Base-by-base conservation (phyloP, 2,329 filamentous ascomycete species). In the Monosporascus sp. region DNA sequence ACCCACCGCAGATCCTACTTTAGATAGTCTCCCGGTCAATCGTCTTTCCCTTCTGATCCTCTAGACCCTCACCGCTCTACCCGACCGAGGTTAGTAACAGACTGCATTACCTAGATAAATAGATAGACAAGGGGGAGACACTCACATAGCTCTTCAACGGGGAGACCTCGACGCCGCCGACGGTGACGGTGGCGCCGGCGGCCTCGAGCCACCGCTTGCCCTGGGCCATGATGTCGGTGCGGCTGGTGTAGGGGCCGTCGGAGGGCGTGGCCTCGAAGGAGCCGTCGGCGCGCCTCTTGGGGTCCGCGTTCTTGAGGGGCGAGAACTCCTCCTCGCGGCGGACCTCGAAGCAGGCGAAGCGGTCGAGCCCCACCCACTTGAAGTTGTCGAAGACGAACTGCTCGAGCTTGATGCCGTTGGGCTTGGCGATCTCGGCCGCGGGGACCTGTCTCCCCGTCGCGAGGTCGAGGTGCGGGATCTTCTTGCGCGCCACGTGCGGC, bases 341-440 rank as follows among this genome's bases (percentile, higher is more conserved):
- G 50, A 99, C 94, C 74, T 99, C 94, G 75, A 97, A 87, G 72
- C 86, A 96, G 24, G 92, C 94, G 67, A 99, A 99, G 74, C 95
- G 91, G 60, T 86, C 81, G 58, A 99, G 83, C 18, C 86, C 76
- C 50, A 96, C 78, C 78, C 93, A 82, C 56, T 93, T 92, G 80
- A 99, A 99, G 67, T 96, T 94, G 69, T 99, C 94, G 68, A 99
- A 99, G 56, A 99, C 92, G 65, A 97, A 99, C 74, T 97, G 94
- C 80, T 99, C 94, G 39, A 99, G 83, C 80, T 99, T 99, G 81
- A 99, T 92, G 61, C 94, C 94, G 68, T 99, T 99, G 59, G 94
- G 90, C 76, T 91, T 94, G 18, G 54, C 37, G 31, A 59, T 53
- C 70, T 91, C 85, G 3, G 93, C 54, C 70, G 91, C 85, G 3